Base-by-base conservation (phyloP, 306 rosid species). In the Prunus campanulata region DNA sequence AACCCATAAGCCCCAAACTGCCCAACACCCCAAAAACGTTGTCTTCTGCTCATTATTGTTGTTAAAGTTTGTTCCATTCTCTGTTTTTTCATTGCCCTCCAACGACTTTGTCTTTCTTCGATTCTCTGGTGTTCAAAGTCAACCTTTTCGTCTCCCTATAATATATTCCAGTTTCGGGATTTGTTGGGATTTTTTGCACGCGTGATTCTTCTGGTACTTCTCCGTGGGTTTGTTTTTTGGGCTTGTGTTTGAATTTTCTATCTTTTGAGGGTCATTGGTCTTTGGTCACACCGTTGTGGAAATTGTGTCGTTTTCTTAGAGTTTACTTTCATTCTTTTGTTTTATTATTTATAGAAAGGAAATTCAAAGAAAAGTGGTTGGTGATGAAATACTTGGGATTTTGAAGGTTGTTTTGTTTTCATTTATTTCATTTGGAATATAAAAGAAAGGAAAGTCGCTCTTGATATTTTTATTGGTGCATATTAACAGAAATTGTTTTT, bases 281-380 rank as follows among this genome's bases (percentile, higher is more conserved):
- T 57, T 76, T 75, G 83, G 72, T 81, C 75, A 8, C 79, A 3
- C 75, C 55, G 77, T 44, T 39, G 48, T 84, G 88, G 79, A 59
- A 75, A 74, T 69, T 75, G 79, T 75, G 87, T 87, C 86, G 79
- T 81, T 88, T 85, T 84, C 91, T 72, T 73, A 39, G 81, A 64
- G 74, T 85, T 79, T 82, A 62, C 80, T 80, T 78, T 86, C 74
- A 51, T 59, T 71, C 62, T 76, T 68, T 27, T 55, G 5, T 12
- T 67, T 75, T 42, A 69, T 32, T 30, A 16, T 55, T 16, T 73
- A 15, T 52, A 22, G 77, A 15, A 35, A n/a, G 42, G 30, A 44
- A 52, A 10, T 16, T 16, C 5, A 2, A 22, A 22, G 29, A 32
- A 61, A 27, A 63, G n/a, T 76, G 79, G 63, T 79, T 79, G 84